phyloP scores from a whole-genome alignment of 75 land plant genomes.

The Isoetes taiwanensis region DNA sequence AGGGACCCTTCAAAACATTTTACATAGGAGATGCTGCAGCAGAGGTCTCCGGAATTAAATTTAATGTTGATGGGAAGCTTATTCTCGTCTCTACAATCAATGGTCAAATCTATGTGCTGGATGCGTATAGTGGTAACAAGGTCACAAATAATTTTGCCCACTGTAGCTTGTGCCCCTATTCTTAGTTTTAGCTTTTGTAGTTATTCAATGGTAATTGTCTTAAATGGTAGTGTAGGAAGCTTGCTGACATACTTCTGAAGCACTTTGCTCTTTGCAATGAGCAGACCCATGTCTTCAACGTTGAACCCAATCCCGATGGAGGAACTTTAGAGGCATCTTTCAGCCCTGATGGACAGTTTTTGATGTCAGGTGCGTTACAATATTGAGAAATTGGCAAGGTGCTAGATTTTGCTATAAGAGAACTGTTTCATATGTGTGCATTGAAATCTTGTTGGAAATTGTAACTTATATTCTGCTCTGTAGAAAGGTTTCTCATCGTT shows the following conservation, averaged over 20 bases:
- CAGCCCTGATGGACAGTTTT: constrained; percentile 73
- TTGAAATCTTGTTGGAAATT: no score
- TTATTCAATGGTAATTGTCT: no score
- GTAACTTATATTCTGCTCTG: no score
- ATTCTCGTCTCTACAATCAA: constrained; percentile 59
- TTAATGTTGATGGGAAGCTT: constrained; percentile 74
- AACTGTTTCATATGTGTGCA: neutral
- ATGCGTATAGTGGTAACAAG: constrained; percentile 54
- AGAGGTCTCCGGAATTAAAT: constrained; percentile 65
- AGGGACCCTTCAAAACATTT: constrained; percentile 83
- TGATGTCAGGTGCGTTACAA: constrained; percentile 90
- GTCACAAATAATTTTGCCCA: constrained; percentile 23
- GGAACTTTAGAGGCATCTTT: constrained; percentile 78
- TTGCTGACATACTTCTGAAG: no score
- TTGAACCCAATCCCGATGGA: constrained; percentile 51
- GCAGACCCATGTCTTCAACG: constrained; percentile 44
- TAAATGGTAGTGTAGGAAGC: neutral
- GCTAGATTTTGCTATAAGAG: neutral
- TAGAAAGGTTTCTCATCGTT: no score
- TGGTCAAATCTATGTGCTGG: constrained; percentile 61
- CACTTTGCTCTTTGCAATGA: neutral
- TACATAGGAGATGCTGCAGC: constrained; percentile 38
- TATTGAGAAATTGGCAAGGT: no score
- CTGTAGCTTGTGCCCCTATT: no score
- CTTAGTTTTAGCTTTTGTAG: no score